A percentile compares a stretch with the other conserved stretches of the same genome.
These are phyloP conservation scores for Penicillium griseofulvum DNA, from an alignment of 2,329 filamentous ascomycete species.

Conservation along the genomic window DNA sequence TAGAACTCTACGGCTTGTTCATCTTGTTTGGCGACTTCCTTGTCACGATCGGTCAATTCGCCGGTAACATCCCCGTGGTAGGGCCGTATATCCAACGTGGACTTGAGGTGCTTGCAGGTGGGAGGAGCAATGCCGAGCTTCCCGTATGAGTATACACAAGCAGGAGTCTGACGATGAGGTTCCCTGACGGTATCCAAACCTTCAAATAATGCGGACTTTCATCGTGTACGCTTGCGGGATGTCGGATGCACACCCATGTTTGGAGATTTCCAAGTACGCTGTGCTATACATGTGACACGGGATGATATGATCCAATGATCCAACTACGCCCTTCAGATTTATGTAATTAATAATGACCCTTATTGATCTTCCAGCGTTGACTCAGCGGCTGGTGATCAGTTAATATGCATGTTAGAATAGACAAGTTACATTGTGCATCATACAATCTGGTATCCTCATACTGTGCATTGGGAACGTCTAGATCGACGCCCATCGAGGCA, in stretches of 20 bases:
- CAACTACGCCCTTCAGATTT: constrained; percentile 1
- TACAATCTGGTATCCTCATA: background rate
- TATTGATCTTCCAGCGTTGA: background rate
- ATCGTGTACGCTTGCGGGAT: background rate
- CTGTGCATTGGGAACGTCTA: constrained; percentile 5
- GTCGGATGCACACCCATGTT: background rate
- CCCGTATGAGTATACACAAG: constrained; percentile 28
- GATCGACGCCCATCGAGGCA: background rate
- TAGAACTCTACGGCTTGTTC: constrained; percentile 91
- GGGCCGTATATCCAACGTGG: constrained; percentile 78
- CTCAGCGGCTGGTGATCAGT: constrained; percentile 1
- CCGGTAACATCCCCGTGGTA: constrained; percentile 76
- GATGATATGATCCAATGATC: constrained; percentile 12
- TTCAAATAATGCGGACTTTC: background rate
- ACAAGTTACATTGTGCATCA: constrained; percentile 10
- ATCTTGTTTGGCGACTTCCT: constrained; percentile 95
- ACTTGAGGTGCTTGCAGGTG: constrained; percentile 68
- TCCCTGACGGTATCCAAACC: background rate
- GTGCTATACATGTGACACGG: background rate
- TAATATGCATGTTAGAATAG: constrained; percentile 19
- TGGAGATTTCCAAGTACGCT: background rate
- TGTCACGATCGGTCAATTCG: constrained; percentile 85
- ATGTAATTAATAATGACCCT: constrained; percentile 27
- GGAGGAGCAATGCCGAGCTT: constrained; percentile 70
- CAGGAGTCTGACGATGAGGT: background rate